Conservation (phyloP, 495 filamentous ascomycete species). For the Penicillium tannophilum region DNA sequence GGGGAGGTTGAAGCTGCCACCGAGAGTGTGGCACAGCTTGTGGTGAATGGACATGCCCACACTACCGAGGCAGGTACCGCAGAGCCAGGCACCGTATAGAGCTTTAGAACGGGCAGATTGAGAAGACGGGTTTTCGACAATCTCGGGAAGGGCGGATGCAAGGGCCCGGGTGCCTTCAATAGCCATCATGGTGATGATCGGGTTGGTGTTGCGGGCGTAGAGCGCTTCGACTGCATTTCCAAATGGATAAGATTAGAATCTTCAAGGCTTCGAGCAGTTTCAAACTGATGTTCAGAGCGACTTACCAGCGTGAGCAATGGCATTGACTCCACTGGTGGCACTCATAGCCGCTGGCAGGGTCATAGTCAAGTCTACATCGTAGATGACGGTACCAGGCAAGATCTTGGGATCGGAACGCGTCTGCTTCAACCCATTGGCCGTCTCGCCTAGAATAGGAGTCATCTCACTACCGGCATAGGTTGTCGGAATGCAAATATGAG, state of each 20-base stretch:
- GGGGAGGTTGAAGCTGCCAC: conserved; percentile 68
- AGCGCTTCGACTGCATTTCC: conserved; percentile 58
- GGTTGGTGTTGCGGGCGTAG: conserved; percentile 65
- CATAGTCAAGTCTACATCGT: conserved; percentile 70
- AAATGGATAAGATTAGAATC: background rate
- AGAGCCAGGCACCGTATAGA: conserved; percentile 69
- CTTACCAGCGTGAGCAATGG: conserved; percentile 66
- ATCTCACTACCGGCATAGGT: conserved; percentile 73
- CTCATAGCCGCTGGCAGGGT: conserved; percentile 61
- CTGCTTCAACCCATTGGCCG: conserved; percentile 62
- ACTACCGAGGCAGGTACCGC: conserved; percentile 62
- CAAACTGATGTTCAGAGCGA: background rate
- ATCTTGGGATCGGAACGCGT: conserved; percentile 67
- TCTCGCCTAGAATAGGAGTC: conserved; percentile 70
- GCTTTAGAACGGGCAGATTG: conserved; percentile 56
- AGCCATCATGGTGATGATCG: conserved; percentile 59
- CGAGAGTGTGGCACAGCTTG: conserved; percentile 70
- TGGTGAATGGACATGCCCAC: conserved; percentile 73
- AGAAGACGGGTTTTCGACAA: conserved; percentile 52
- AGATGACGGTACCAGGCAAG: conserved; percentile 65
- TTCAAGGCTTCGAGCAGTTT: background rate
- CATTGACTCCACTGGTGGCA: conserved; percentile 68
- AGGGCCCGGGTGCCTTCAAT: conserved; percentile 58
- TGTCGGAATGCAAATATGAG: conserved; percentile 68
- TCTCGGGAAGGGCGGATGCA: conserved; percentile 56